Conservation (phyloP, 2,329 filamentous ascomycete species). For the Ophiocordyceps polyrhachis-furcata region DNA sequence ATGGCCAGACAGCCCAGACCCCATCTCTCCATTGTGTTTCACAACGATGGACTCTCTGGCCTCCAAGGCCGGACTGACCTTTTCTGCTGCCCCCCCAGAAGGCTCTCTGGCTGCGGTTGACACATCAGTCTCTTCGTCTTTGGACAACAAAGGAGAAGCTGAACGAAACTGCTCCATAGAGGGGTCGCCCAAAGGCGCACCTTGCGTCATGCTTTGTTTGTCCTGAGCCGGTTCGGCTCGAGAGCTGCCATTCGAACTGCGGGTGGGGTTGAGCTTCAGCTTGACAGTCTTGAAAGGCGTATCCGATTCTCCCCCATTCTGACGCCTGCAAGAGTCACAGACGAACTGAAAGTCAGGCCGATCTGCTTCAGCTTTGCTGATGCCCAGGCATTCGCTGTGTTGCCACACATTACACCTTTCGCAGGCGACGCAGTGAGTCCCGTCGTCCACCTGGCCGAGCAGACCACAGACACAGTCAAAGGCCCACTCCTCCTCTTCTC, state of each 20-base stretch:
- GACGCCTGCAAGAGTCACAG: constrained; percentile 58
- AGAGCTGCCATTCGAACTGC: not conserved
- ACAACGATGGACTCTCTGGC: not conserved
- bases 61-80: not conserved
- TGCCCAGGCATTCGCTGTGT: constrained; percentile 78
- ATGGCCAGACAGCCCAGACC: not conserved
- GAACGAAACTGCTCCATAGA: not conserved
- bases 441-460: constrained; percentile 85
- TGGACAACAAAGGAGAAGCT: not conserved
- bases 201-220: not conserved
- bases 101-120: not conserved
- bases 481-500: constrained; percentile 72
- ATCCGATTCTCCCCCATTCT: constrained; percentile 45
- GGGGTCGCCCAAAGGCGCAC: not conserved
- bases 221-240: not conserved
- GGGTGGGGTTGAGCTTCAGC: constrained; percentile 23
- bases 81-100: not conserved
- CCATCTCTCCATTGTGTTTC: not conserved
- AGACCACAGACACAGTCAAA: constrained; percentile 91
- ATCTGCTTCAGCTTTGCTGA: constrained; percentile 63
- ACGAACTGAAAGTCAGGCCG: constrained; percentile 74
- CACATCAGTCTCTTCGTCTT: not conserved
- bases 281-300: constrained; percentile 24
- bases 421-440: constrained; percentile 82
- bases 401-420: constrained; percentile 94